A percentile compares a stretch with the other conserved stretches of the same genome.
phyloP scores from a whole-genome alignment of 306 rosid genomes.

The Ziziphus jujuba region DNA sequence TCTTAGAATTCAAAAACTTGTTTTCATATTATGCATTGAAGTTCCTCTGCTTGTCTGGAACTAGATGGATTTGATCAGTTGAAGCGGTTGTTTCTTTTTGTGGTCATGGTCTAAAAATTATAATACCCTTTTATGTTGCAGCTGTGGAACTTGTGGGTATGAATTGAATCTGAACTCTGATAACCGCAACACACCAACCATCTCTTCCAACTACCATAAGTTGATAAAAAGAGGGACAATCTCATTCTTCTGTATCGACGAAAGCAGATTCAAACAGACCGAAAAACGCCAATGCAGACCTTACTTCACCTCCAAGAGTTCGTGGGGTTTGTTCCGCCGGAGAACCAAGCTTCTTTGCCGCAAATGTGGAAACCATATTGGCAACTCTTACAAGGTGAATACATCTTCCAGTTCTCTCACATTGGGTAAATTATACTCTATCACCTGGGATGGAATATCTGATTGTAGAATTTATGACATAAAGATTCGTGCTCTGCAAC shows the following conservation, averaged over 20 bases:
- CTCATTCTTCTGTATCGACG: slow-evolving; percentile 36
- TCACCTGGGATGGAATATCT: slow-evolving; percentile 31
- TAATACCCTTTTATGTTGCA: slow-evolving; percentile 14
- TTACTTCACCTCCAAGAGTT: slow-evolving; percentile 21
- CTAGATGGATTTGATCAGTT: not conserved
- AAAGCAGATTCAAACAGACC: slow-evolving; percentile 28
- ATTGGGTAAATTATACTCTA: not conserved
- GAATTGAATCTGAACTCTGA: slow-evolving; percentile 29
- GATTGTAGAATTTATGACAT: slow-evolving; percentile 27
- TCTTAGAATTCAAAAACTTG: too few species aligned
- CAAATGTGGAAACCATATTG: slow-evolving; percentile 30
- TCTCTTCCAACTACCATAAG: slow-evolving; percentile 20
- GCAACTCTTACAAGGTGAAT: slow-evolving; percentile 12
- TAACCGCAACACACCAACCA: slow-evolving; percentile 26
- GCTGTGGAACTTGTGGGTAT: slow-evolving; percentile 36
- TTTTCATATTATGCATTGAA: not conserved
- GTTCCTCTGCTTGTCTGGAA: not conserved
- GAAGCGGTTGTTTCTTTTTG: too few species aligned
- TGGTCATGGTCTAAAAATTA: too few species aligned
- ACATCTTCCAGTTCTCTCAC: not conserved
- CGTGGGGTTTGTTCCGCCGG: slow-evolving; percentile 27
- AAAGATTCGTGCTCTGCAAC: slow-evolving; percentile 28
- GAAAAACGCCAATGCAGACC: slow-evolving; percentile 29
- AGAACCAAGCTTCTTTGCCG: slow-evolving; percentile 38
- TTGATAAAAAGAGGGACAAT: slow-evolving; percentile 29